Base-by-base conservation (phyloP, 345 rosid genomes). In the Dovyalis caffra region DNA sequence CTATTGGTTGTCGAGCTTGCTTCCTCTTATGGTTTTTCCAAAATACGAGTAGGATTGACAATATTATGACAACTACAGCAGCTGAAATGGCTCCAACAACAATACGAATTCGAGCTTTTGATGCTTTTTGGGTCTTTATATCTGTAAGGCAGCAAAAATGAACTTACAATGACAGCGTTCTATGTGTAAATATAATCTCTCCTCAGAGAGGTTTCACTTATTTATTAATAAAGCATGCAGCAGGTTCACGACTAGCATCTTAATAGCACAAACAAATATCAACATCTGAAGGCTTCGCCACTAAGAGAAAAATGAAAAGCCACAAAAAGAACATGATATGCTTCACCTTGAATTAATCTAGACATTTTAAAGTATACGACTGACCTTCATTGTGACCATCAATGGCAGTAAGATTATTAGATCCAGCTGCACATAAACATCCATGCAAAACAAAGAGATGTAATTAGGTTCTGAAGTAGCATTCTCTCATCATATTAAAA, bases 351-450 rank as follows among this genome's bases (percentile, higher is more conserved):
- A 60, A 62, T 11, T 62, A 60, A 62, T 11, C 28, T 62, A 26
- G 34, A 62, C 34, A 62, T 11, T 34, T 29, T 62, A 28, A 31
- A 49, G 69, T 21, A 47, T 45, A 33, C 29, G 15, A 53, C 76
- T 38, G 61, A 83, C 85, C 83, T 70, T 76, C 43, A 7, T 70
- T 49, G 62, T n/a, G 61, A 25, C 6, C 53, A 60, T 70, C 85
- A 60, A 61, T 2, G 38, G 74, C n/a, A 43, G 53, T 68, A 16
- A 79, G 64, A 56, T 76, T 83, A 38, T 68, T 66, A 76, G 76
- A 67, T 64, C 74, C 80, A 37, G 74, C 78, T 3, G 38, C 58
- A 49, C 61, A 43, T 38, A 57, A 16, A 72, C 8, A 28, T 16
- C 49, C 37, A 33, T 31, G 37, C 66, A 61, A 51, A 51, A 23